A percentile compares a stretch with the other conserved stretches of the same genome.
Conservation (phyloP, 2,329 filamentous ascomycete species). For the Trichoderma polysporum region DNA sequence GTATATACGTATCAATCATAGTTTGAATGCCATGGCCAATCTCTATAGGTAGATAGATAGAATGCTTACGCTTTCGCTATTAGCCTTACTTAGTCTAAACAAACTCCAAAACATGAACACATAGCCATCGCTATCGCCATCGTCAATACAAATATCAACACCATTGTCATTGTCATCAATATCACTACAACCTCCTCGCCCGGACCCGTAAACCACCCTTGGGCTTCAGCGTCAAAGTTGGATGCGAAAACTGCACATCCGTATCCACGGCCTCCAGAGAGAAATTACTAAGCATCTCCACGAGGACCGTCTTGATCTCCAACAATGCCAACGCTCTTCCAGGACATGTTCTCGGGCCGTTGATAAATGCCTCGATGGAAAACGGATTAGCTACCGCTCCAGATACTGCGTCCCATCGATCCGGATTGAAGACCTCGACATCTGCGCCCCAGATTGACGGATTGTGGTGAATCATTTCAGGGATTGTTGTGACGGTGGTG, state of each 20-base stretch:
- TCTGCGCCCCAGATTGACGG: constrained; percentile 40
- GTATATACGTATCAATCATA: too few species aligned
- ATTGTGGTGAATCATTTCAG: constrained; percentile 38
- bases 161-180: neutral
- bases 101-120: neutral
- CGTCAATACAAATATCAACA: neutral
- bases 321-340: constrained; percentile 38
- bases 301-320: constrained; percentile 40
- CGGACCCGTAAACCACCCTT: constrained; percentile 20
- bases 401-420: constrained; percentile 37
- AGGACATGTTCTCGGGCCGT: constrained; percentile 41
- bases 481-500: constrained; percentile 39
- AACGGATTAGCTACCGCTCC: constrained; percentile 31
- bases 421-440: constrained; percentile 37
- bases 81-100: neutral
- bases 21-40: too few species aligned
- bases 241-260: constrained; percentile 28
- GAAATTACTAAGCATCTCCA: constrained; percentile 35
- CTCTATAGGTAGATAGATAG: too few species aligned
- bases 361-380: constrained; percentile 39
- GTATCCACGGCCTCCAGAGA: constrained; percentile 22
- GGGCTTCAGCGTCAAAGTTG: constrained; percentile 30
- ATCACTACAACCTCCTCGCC: neutral
- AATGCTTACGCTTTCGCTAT: neutral
- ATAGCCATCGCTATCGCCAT: neutral